phyloP scores from a whole-genome alignment of 2,329 filamentous ascomycete genomes.

The Aspergillus japonicus region DNA sequence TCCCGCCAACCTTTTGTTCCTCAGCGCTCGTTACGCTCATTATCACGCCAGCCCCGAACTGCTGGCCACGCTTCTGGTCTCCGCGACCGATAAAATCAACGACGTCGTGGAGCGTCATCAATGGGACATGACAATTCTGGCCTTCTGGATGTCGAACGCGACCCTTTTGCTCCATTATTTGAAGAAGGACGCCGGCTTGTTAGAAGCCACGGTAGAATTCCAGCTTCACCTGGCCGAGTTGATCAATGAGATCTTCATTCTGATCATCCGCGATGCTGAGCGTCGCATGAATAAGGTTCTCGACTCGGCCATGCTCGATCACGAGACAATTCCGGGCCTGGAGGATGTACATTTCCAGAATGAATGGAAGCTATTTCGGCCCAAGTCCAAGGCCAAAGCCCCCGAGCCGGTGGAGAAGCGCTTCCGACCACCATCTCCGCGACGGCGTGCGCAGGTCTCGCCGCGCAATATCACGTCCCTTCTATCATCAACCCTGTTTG shows the following conservation, averaged over 20 bases:
- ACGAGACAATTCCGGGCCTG: slow-evolving; percentile 96
- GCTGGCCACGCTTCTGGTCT: slow-evolving; percentile 73
- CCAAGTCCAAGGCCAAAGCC: slow-evolving; percentile 81
- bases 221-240: slow-evolving; percentile 91
- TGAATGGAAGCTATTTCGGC: slow-evolving; percentile 96
- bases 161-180: slow-evolving; percentile 94
- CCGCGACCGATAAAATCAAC: slow-evolving; percentile 94
- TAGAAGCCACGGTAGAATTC: slow-evolving; percentile 79
- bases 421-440: slow-evolving; percentile 88
- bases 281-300: slow-evolving; percentile 93
- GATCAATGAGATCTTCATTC: slow-evolving; percentile 96
- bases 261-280: slow-evolving; percentile 95
- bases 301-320: slow-evolving; percentile 90
- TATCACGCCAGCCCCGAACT: slow-evolving; percentile 90
- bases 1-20: slow-evolving; percentile 93
- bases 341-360: slow-evolving; percentile 97
- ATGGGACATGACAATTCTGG: slow-evolving; percentile 99
- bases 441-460: slow-evolving; percentile 85
- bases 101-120: slow-evolving; percentile 92
- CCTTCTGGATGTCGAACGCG: slow-evolving; percentile 98
- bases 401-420: slow-evolving; percentile 85
- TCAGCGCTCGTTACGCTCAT: slow-evolving; percentile 92
- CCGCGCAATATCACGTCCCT: slow-evolving; percentile 94
- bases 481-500: slow-evolving; percentile 91
- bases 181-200: slow-evolving; percentile 84